Evolutionary conservation across 164 flowering plant species (phyloP).

Genomic region (Aristolochia contorta): DNA sequence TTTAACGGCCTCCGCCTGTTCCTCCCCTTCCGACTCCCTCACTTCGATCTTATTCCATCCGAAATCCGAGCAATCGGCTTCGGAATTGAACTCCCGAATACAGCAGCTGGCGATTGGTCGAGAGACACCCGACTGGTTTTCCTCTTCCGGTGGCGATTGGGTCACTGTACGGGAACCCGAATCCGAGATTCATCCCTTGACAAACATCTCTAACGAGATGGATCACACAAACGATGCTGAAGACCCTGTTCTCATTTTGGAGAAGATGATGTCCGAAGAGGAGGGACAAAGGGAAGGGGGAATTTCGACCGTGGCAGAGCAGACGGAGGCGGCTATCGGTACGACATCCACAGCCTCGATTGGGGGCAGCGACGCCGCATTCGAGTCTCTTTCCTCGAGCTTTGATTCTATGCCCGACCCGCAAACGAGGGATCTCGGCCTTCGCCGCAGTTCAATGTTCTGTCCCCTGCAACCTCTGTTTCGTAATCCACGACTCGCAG

Average conservation of each 20-base stretch:
- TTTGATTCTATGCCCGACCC: not conserved
- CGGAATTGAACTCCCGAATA: constrained; percentile 12
- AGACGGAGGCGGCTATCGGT: not conserved
- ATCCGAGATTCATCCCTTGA: constrained; percentile 4
- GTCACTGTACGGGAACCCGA: constrained; percentile 12
- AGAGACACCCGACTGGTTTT: constrained; percentile 20
- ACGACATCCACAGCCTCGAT: not conserved
- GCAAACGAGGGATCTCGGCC: not conserved
- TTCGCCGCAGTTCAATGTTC: not conserved
- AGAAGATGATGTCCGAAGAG: constrained; percentile 3
- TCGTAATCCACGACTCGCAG: not conserved
- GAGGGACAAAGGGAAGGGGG: constrained; percentile 1
- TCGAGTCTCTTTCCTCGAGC: not conserved
- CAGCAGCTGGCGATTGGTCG: constrained; percentile 7
- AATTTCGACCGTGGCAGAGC: not conserved
- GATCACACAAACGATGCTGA: not conserved
- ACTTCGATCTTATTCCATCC: not conserved
- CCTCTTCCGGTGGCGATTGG: constrained; percentile 18
- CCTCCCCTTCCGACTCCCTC: not conserved
- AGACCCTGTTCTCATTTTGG: not conserved
- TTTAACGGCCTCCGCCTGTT: not conserved
- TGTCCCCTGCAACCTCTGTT: not conserved
- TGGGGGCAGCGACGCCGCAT: too few species aligned
- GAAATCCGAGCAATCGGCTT: not conserved
- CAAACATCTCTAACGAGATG: not conserved